Conservation (phyloP, 345 rosid species). For the Trapa incisa region DNA sequence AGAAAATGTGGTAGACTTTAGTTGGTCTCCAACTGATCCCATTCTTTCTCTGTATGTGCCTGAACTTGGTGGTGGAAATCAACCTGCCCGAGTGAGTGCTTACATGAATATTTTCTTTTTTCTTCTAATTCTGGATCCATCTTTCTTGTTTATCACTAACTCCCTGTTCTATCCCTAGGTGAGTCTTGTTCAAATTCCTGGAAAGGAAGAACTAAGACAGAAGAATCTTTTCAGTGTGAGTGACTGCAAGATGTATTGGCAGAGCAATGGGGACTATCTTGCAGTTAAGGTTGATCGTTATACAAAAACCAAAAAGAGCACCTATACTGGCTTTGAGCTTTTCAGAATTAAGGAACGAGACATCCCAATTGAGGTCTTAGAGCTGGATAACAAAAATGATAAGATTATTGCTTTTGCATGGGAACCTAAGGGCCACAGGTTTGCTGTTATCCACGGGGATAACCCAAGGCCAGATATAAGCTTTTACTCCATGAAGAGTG, state of each 20-base stretch:
- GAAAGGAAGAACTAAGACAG: conserved; percentile 83
- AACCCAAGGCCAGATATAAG: conserved; percentile 85
- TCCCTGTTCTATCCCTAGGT: conserved; percentile 29
- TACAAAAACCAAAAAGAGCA: conserved; percentile 90
- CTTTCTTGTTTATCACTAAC: background rate
- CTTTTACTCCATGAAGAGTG: conserved; percentile 71
- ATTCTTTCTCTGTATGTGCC: conserved; percentile 81
- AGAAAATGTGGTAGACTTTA: conserved; percentile 78
- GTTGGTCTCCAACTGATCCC: conserved; percentile 92
- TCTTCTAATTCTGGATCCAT: background rate
- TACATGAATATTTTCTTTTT: background rate
- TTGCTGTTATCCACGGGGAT: conserved; percentile 93
- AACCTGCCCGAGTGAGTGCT: conserved; percentile 77
- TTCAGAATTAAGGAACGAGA: conserved; percentile 91
- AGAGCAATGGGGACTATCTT: conserved; percentile 88
- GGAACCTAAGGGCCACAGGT: conserved; percentile 97
- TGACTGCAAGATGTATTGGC: conserved; percentile 98
- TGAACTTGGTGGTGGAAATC: conserved; percentile 95
- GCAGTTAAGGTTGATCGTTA: conserved; percentile 89
- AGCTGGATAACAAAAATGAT: conserved; percentile 91
- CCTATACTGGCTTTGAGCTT: conserved; percentile 92
- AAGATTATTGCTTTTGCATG: conserved; percentile 94
- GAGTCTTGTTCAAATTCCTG: conserved; percentile 78
- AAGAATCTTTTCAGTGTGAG: conserved; percentile 90
- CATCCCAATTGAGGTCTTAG: conserved; percentile 94